phyloP scores from a whole-genome alignment of 306 rosid species.

The Phaseolus lunatus region DNA sequence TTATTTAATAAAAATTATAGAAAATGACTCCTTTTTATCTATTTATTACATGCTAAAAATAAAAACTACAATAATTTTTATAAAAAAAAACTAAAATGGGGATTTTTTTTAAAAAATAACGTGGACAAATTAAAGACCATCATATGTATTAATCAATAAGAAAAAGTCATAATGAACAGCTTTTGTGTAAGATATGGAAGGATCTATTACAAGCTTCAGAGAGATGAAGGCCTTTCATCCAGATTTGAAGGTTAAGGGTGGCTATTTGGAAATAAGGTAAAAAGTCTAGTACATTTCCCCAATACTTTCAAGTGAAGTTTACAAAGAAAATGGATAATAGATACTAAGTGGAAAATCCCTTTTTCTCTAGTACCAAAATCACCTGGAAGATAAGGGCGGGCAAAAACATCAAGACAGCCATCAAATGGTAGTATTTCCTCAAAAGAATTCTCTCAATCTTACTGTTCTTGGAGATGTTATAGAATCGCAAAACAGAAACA shows the following conservation, averaged over 20 bases:
- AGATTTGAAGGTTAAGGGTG: constrained; percentile 24
- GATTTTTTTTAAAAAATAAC: not conserved
- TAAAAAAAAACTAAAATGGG: not conserved
- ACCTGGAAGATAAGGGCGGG: constrained; percentile 99
- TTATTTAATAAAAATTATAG: not conserved
- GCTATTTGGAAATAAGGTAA: constrained; percentile 27
- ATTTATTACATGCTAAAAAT: constrained; percentile 4
- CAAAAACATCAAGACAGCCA: constrained; percentile 94
- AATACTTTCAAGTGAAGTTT: not conserved
- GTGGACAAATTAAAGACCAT: constrained; percentile 3
- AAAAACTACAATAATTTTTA: not conserved
- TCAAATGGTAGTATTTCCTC: constrained; percentile 90
- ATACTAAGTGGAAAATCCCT: constrained; percentile 25
- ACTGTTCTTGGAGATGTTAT: constrained; percentile 88
- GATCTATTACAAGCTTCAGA: constrained; percentile 24
- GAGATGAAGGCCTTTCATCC: constrained; percentile 23
- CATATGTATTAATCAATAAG: not conserved
- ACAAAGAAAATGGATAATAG: constrained; percentile 19
- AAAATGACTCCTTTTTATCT: not conserved
- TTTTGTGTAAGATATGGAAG: constrained; percentile 35
- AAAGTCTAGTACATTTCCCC: not conserved
- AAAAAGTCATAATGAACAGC: constrained; percentile 25
- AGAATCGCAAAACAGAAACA: constrained; percentile 79
- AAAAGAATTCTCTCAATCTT: constrained; percentile 95
- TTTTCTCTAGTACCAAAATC: constrained; percentile 42